Base-by-base conservation (phyloP, 1,284 basidiomycete genomes). In the Ganoderma meredithae region DNA sequence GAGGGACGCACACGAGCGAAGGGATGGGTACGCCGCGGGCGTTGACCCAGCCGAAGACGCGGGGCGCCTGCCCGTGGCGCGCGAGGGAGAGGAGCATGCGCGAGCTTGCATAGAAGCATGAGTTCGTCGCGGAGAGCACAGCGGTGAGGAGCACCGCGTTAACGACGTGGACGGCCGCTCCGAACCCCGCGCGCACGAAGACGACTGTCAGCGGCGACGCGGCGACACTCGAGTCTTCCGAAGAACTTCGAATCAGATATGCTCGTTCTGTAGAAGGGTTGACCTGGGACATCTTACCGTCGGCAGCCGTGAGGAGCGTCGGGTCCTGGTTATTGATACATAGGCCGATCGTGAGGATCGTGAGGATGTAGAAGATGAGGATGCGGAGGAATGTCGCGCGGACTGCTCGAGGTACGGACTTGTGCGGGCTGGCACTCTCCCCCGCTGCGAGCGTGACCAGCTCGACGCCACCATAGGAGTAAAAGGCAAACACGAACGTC, bases 41-140 rank as follows among this genome's bases (percentile, higher is more conserved):
- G 73, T 88, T 91, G 55, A 88, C 79, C 83, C 82, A 81, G 70
- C 82, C 86, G 81, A 98, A 95, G 66, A 96, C 79, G 58, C 78
- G 85, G 0, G 95, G 96, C 0, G 94, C 95, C 72, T 95, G 93
- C 0, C 92, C 90, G n/a, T 87, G 81, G 6, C 86, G 80, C 15
- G 95, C 90, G 70, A 98, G 84, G 40, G 93, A 91, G 78, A 96
- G 94, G 13, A 96, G 82, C 27, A 92, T 93, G 64, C 95, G 89
- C 40, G 92, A 94, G 66, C 90, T 90, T 0, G 92, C 93, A 80
- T 94, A 97, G 69, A 97, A 81, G 71, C 86, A 85, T 0, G 86
- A 88, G 73, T 87, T 87, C 3, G 84, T 86, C 22, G 87, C 85
- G 31, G 84, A 87, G 55, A 88, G 76, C 6, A 93, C 93, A 0